phyloP scores from a whole-genome alignment of 2,329 filamentous ascomycete genomes.

The Didymella sp. region DNA sequence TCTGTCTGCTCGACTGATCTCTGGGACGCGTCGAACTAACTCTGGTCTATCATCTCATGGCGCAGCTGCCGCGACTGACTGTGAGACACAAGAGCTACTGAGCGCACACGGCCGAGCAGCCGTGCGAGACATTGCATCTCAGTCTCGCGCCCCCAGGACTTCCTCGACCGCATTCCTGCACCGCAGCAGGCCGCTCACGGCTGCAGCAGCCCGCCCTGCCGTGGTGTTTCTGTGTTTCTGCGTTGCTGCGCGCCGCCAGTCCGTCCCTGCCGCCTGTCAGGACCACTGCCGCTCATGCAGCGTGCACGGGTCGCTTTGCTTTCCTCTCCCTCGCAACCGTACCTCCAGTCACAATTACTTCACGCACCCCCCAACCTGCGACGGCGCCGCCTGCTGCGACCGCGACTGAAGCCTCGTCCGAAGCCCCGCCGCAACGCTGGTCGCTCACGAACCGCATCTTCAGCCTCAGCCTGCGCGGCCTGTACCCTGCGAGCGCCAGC shows the following conservation, averaged over 20 bases:
- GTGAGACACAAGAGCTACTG: slow-evolving; percentile 15
- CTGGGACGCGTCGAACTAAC: not conserved
- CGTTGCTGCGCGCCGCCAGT: no score
- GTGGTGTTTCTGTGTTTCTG: not conserved
- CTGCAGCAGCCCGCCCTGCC: not conserved
- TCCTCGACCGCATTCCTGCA: not conserved
- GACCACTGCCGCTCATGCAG: slow-evolving; percentile 12
- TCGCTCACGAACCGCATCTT: slow-evolving; percentile 53
- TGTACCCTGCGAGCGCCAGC: slow-evolving; percentile 25
- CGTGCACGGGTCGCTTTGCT: slow-evolving; percentile 21
- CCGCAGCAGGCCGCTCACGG: not conserved
- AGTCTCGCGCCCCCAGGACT: not conserved
- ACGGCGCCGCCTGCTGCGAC: slow-evolving; percentile 26
- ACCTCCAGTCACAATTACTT: slow-evolving; percentile 34
- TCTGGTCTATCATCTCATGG: slow-evolving; percentile 1
- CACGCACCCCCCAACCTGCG: slow-evolving; percentile 39
- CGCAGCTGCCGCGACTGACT: slow-evolving; percentile 8
- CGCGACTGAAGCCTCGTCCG: slow-evolving; percentile 30
- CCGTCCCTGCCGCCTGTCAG: slow-evolving; percentile 9
- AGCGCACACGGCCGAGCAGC: slow-evolving; percentile 6
- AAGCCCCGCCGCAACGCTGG: slow-evolving; percentile 46
- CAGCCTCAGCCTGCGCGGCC: slow-evolving; percentile 41
- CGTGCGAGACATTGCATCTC: not conserved
- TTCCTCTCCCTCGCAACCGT: slow-evolving; percentile 18
- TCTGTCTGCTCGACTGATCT: slow-evolving; percentile 1